phyloP scores from a whole-genome alignment of 2,329 filamentous ascomycete genomes.

The Immersiporthe knoxdaviesiana region DNA sequence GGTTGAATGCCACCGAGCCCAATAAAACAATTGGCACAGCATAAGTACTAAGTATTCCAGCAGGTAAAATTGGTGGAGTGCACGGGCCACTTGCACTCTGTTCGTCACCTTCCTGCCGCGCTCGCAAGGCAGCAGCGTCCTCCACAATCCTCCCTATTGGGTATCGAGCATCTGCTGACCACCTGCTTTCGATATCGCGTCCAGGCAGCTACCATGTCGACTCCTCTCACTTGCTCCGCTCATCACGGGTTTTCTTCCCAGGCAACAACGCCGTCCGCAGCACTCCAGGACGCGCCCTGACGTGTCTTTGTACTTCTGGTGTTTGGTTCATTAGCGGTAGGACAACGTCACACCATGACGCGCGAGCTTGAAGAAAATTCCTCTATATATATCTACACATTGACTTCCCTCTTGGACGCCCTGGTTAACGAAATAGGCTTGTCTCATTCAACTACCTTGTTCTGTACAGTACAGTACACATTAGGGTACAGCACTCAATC shows the following conservation, averaged over 20 bases:
- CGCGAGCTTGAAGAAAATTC: neutral
- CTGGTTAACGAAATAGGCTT: neutral
- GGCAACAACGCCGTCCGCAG: slow-evolving; percentile 17
- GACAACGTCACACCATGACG: neutral
- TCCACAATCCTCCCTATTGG: neutral
- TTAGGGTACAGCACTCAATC: neutral
- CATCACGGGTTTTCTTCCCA: slow-evolving; percentile 24
- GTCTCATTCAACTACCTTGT: neutral
- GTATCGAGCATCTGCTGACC: neutral
- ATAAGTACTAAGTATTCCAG: no score
- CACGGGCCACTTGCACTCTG: neutral
- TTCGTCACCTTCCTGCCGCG: neutral
- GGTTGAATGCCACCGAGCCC: neutral
- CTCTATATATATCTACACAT: neutral
- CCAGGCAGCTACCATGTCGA: slow-evolving; percentile 14
- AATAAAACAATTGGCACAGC: neutral
- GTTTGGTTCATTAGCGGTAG: neutral
- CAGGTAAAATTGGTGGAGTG: neutral
- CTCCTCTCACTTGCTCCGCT: neutral
- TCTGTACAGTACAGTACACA: neutral
- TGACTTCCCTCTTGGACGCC: neutral
- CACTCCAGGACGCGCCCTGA: slow-evolving; percentile 17
- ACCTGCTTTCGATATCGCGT: neutral
- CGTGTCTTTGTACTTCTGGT: slow-evolving; percentile 1
- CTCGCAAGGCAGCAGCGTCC: neutral